These are phyloP conservation scores for Hanseniaspora opuntiae DNA, from an alignment of 805 yeast genomes.

Conservation along the genomic window DNA sequence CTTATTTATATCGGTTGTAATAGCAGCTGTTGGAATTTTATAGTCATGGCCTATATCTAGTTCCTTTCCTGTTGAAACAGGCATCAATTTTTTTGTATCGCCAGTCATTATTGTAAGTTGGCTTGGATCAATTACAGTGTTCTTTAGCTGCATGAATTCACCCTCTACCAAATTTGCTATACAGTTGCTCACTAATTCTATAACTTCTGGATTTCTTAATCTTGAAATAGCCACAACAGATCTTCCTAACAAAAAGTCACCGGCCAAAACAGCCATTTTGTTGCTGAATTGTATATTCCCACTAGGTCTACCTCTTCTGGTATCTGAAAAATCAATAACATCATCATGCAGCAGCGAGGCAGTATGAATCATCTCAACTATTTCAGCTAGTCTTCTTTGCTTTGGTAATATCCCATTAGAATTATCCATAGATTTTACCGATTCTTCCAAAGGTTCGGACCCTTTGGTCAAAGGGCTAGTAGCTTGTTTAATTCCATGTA, in stretches of 20 bases:
- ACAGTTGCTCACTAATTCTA: conserved; percentile 85
- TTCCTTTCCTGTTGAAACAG: conserved; percentile 48
- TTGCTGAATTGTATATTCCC: conserved; percentile 91
- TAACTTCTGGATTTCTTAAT: conserved; percentile 90
- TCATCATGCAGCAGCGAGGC: conserved; percentile 93
- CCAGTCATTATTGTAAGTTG: conserved; percentile 23
- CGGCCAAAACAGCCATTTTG: conserved; percentile 94
- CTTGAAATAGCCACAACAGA: conserved; percentile 94
- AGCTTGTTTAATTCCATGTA: conserved; percentile 86
- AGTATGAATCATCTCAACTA: conserved; percentile 96
- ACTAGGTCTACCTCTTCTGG: conserved; percentile 78
- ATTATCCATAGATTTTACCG: conserved; percentile 39
- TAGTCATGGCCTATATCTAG: conserved; percentile 49
- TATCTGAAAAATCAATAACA: conserved; percentile 80
- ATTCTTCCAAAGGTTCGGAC: conserved; percentile 39
- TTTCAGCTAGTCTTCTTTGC: conserved; percentile 89
- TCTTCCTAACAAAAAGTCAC: conserved; percentile 87
- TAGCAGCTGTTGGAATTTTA: conserved; percentile 26
- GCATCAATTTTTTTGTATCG: conserved; percentile 26
- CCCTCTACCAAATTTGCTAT: conserved; percentile 97
- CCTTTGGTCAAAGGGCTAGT: conserved; percentile 69
- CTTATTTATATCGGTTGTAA: conserved; percentile 10
- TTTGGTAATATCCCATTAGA: conserved; percentile 76
- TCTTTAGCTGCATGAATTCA: conserved; percentile 95
- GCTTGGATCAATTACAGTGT: conserved; percentile 58